These are phyloP conservation scores for Picea abies DNA, from an alignment of 83 land plant species.

Conservation along the genomic window DNA sequence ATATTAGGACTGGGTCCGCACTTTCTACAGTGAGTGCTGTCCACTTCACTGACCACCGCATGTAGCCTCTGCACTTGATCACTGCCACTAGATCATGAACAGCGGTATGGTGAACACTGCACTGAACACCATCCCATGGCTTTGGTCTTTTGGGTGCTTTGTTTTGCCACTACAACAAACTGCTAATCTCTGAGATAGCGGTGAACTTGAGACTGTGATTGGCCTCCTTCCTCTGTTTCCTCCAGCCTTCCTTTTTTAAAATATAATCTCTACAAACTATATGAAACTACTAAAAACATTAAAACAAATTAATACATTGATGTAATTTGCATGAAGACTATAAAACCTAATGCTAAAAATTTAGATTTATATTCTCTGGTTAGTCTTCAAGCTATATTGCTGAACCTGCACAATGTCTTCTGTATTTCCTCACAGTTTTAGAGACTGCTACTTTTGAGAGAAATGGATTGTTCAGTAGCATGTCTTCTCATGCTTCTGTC, in stretches of 20 bases:
- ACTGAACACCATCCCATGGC: neutral
- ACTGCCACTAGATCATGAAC: neutral
- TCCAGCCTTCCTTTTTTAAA: neutral
- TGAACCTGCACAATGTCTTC: no score
- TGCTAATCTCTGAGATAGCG: neutral
- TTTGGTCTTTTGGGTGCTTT: neutral
- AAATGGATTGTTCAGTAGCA: no score
- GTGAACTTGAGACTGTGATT: neutral
- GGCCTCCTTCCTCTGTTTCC: neutral
- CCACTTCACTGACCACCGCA: neutral
- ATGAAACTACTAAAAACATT: no score
- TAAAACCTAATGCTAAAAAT: no score
- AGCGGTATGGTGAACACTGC: neutral
- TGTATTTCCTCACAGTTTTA: no score
- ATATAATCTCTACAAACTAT: neutral
- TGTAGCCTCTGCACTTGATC: neutral
- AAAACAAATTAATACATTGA: no score
- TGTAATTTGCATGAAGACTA: no score
- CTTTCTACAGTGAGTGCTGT: neutral
- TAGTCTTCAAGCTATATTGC: no score
- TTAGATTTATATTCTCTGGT: no score
- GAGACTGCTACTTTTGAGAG: no score
- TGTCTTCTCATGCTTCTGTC: no score
- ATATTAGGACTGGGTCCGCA: neutral
- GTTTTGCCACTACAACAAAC: neutral